Evolutionary conservation across 2,329 filamentous ascomycete genomes (phyloP).

Genomic region (Diaporthe aspalathi): DNA sequence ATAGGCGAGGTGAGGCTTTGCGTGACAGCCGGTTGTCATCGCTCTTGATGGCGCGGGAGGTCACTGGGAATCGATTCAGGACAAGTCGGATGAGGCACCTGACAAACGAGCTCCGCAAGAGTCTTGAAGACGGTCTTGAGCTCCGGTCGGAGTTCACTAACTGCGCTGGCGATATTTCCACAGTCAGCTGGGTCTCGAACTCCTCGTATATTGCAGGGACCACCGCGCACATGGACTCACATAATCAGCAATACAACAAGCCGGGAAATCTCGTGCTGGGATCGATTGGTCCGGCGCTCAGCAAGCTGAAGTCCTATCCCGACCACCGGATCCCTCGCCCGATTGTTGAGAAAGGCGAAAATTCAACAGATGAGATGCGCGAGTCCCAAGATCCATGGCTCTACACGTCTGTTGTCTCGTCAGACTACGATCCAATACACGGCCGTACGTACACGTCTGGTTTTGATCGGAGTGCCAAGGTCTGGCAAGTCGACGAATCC

Average conservation of each 20-base stretch:
- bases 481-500: conserved; percentile 60
- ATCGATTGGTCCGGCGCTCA: conserved; percentile 54
- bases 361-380: conserved; percentile 67
- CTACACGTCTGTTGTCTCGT: conserved; percentile 72
- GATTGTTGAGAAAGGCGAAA: conserved; percentile 63
- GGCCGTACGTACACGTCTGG: conserved; percentile 68
- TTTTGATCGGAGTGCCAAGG: conserved; percentile 71
- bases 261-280: conserved; percentile 71
- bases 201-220: conserved; percentile 70
- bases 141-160: conserved; percentile 67
- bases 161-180: conserved; percentile 71
- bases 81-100: conserved; percentile 58
- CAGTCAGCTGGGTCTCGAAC: conserved; percentile 67
- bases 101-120: conserved; percentile 56
- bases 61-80: conserved; percentile 58
- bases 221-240: conserved; percentile 70
- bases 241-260: conserved; percentile 76
- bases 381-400: conserved; percentile 71
- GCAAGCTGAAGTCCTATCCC: conserved; percentile 61
- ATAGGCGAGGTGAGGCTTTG: conserved; percentile 44
- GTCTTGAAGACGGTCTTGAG: conserved; percentile 63
- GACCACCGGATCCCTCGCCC: conserved; percentile 70
- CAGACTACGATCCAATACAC: conserved; percentile 62
- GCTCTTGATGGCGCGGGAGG: conserved; percentile 61
- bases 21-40: conserved; percentile 51